Evolutionary conservation across 768 basidiomycete genomes (phyloP).

Genomic region (Pleurotus cornucopiae): DNA sequence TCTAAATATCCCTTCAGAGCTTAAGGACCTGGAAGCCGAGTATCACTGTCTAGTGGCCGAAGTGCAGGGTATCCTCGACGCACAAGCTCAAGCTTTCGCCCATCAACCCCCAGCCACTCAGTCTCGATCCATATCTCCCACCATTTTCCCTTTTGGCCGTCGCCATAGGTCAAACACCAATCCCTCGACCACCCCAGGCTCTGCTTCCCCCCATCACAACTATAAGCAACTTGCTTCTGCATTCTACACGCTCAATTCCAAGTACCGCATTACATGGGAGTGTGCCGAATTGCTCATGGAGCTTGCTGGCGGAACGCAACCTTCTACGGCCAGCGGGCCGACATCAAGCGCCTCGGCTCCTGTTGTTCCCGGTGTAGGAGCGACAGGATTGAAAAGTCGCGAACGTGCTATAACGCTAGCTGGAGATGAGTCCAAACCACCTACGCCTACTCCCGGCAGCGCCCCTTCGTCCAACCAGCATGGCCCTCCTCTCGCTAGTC

Average conservation of each 20-base stretch:
- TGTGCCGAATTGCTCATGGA: constrained; percentile 87
- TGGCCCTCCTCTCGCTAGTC: constrained; percentile 28
- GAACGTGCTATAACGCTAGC: constrained; percentile 73
- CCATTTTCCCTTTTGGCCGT: constrained; percentile 41
- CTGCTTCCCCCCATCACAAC: constrained; percentile 21
- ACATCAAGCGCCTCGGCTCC: constrained; percentile 40
- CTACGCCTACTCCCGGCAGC: constrained; percentile 22
- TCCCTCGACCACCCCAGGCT: constrained; percentile 22
- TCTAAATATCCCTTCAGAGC: constrained; percentile 39
- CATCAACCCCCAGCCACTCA: constrained; percentile 24
- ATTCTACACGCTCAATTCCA: constrained; percentile 63
- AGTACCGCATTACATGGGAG: constrained; percentile 86
- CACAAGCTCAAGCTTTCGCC: constrained; percentile 23
- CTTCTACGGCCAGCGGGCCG: constrained; percentile 23
- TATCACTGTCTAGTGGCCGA: constrained; percentile 53
- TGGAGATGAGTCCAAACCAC: constrained; percentile 54
- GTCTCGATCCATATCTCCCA: constrained; percentile 46
- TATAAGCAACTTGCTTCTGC: constrained; percentile 55
- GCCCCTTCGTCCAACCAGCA: constrained; percentile 6
- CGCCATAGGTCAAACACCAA: constrained; percentile 56
- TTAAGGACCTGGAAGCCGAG: constrained; percentile 64
- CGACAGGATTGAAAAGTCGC: constrained; percentile 30
- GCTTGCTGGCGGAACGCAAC: constrained; percentile 60
- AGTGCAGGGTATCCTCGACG: constrained; percentile 51
- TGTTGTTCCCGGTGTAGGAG: constrained; percentile 12